Evolutionary conservation across 345 rosid genomes (phyloP).

Genomic region (Gossypium longicalyx): DNA sequence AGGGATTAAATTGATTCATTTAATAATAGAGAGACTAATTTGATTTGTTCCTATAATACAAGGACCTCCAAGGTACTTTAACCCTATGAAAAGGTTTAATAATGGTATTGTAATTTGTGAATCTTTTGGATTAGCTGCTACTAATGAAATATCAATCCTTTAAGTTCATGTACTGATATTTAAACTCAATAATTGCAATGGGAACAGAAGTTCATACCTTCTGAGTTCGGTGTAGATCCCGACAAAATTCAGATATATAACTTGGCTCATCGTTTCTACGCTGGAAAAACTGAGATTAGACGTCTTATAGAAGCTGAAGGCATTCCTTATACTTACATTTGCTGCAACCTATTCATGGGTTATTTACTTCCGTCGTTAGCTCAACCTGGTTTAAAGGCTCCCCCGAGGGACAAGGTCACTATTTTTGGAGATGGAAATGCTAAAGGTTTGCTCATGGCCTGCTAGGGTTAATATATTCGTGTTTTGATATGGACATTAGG

Average conservation of each 20-base stretch:
- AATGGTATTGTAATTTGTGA: neutral
- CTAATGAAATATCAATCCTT: neutral
- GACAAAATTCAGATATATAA: slow-evolving; percentile 55
- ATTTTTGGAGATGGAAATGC: slow-evolving; percentile 67
- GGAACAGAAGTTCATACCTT: slow-evolving; percentile 78
- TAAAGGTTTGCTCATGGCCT: slow-evolving; percentile 40
- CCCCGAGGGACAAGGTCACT: slow-evolving; percentile 58
- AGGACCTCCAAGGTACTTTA: too few relatives aligned
- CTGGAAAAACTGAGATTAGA: slow-evolving; percentile 56
- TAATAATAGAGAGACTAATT: too few relatives aligned
- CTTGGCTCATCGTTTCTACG: slow-evolving; percentile 56
- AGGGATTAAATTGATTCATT: too few relatives aligned
- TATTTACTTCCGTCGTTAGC: slow-evolving; percentile 63
- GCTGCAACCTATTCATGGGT: slow-evolving; percentile 62
- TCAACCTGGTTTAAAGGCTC: slow-evolving; percentile 61
- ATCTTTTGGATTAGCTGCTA: neutral
- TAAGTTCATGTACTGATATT: neutral
- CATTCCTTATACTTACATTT: slow-evolving; percentile 63
- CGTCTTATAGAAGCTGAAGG: slow-evolving; percentile 59
- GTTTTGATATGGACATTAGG: neutral
- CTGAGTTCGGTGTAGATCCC: slow-evolving; percentile 78
- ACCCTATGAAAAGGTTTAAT: neutral
- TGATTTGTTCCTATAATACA: too few relatives aligned
- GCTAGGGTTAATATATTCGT: neutral
- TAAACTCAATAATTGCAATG: neutral